Evolutionary conservation across 176 grass and related monocot genomes (phyloP).

Genomic region (Avena sativa): DNA sequence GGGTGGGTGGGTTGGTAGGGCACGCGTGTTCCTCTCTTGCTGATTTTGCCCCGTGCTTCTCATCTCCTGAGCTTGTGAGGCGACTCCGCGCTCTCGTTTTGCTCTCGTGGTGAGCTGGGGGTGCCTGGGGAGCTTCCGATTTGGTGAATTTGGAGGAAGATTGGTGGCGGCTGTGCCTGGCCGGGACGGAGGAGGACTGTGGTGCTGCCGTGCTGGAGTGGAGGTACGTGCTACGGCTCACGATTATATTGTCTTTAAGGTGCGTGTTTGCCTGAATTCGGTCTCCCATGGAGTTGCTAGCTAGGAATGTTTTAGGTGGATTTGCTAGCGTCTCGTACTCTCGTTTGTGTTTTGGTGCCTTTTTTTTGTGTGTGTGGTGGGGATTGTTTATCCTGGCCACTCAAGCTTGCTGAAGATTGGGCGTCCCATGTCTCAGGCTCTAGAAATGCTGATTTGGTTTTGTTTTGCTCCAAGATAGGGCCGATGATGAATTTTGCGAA

Average conservation of each 20-base stretch:
- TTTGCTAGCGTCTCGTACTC: neutral
- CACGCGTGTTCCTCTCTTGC: neutral
- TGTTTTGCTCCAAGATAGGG: neutral
- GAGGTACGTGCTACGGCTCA: slow-evolving; percentile 21
- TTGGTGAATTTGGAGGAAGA: neutral
- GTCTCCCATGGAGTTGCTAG: neutral
- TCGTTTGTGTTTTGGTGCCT: neutral
- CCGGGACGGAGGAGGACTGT: slow-evolving; percentile 2
- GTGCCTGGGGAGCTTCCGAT: neutral
- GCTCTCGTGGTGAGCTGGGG: neutral
- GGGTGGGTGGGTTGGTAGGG: neutral
- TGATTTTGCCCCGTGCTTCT: neutral
- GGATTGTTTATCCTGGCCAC: neutral
- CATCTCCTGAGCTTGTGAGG: neutral
- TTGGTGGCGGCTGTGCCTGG: neutral
- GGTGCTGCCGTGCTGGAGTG: neutral
- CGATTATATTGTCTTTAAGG: neutral
- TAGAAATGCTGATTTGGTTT: neutral
- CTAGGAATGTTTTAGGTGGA: neutral
- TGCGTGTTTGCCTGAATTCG: neutral
- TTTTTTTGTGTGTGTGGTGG: neutral
- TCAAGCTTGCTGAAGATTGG: neutral
- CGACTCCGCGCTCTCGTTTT: neutral
- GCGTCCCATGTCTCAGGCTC: neutral
- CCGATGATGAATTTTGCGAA: neutral